Evolutionary conservation across 1,139 yeast genomes (phyloP), one percentile per base, ranked within the genome.

Genomic region (Schwanniomyces etchellsii): DNA sequence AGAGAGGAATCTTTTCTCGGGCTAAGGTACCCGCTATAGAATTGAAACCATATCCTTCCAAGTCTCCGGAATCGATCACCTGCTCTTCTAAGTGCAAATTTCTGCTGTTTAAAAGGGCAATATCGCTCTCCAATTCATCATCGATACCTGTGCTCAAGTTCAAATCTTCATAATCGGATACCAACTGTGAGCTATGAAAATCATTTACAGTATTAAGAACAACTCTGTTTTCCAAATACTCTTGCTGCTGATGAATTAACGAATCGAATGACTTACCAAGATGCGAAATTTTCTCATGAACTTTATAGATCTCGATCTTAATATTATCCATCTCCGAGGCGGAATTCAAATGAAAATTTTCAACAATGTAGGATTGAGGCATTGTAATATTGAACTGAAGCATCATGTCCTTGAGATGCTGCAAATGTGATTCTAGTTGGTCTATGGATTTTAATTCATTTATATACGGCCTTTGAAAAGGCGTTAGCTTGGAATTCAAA

Each of bases 381-480:
- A 23, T 7, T 7, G 11, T 3, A 51, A 60, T 50, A 14, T 50
- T 43, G 35, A 58, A 57, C 26, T 52, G 57, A 5, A 47, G 53
- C 62, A 76, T 72, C 16, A 64, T 58, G 4, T 47, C 32, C 27
- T 47, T 47, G 16, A 67, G 45, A 30, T 42, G 59, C 5, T 35
- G 35, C 30, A 67, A 48, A 31, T 63, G 55, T 13, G 49, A 28
- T 23, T 56, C 62, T 29, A 59, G 42, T 5, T 39, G 39, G 34
- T 65, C 72, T 25, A 62, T 52, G 5, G 72, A 65, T 40, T 96
- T 72, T 35, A 88, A 74, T 47, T 91, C 97, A 44, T 71, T 72
- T 30, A 91, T 85, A 51, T 82, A 91, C 1, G 94, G 75, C 40
- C 97, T 70, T 57, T 89, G 96, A 58, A 91, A 93, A 3, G 88